A percentile compares a stretch with the other conserved stretches of the same genome.
Conservation (phyloP, 768 basidiomycete genomes). For the Agaricus bisporus region DNA sequence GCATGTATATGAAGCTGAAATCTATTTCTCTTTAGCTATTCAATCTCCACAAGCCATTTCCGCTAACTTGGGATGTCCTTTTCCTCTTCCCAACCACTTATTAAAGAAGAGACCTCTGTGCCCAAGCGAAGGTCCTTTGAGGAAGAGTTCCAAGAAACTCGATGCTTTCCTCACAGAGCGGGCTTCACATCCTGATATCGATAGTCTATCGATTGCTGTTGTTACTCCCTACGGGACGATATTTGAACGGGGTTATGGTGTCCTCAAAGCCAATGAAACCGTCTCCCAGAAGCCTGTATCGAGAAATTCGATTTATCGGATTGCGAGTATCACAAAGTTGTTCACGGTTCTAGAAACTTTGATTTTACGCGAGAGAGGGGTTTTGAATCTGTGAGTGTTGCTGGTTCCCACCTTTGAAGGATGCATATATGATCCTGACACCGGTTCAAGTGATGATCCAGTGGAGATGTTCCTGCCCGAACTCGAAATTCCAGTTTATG, state of each 20-base stretch:
- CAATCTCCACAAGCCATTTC: not conserved
- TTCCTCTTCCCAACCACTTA: slow-evolving; percentile 20
- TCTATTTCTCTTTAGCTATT: not conserved
- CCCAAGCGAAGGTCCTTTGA: slow-evolving; percentile 16
- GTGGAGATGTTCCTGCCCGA: slow-evolving; percentile 37
- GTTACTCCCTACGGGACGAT: slow-evolving; percentile 41
- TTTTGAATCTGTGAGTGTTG: slow-evolving; percentile 21
- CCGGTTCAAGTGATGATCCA: slow-evolving; percentile 38
- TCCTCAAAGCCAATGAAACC: slow-evolving; percentile 37
- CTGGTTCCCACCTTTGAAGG: not conserved
- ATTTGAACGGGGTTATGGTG: slow-evolving; percentile 40
- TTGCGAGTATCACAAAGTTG: slow-evolving; percentile 48
- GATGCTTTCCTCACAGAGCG: slow-evolving; percentile 23
- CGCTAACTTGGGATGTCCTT: slow-evolving; percentile 12
- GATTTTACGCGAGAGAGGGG: slow-evolving; percentile 41
- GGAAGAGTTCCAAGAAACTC: slow-evolving; percentile 18
- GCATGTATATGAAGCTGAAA: not conserved
- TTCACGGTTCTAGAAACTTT: slow-evolving; percentile 43
- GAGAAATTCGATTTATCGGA: slow-evolving; percentile 43
- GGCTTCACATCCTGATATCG: slow-evolving; percentile 30
- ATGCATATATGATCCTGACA: not conserved
- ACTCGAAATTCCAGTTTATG: slow-evolving; percentile 27
- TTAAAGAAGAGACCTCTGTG: slow-evolving; percentile 22
- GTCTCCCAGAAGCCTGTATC: slow-evolving; percentile 20
- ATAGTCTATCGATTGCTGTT: slow-evolving; percentile 44